A percentile compares a stretch with the other conserved stretches of the same genome.
These are phyloP conservation scores for Fusarium nelsonii DNA, from an alignment of 2,329 filamentous ascomycete genomes.

Conservation along the genomic window DNA sequence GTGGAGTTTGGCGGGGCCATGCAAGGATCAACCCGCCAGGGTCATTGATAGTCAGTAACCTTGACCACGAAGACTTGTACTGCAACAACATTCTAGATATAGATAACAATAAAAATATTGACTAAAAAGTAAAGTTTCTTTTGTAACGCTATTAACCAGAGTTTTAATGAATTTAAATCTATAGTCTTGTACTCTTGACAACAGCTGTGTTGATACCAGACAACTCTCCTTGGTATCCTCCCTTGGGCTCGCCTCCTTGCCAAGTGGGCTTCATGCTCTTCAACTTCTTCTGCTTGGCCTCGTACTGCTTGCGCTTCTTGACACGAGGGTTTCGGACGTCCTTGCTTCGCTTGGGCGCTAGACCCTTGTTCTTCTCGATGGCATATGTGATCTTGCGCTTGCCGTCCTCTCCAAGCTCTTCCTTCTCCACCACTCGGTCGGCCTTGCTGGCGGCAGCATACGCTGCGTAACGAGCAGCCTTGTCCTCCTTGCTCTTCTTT, in stretches of 20 bases:
- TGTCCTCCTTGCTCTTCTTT: constrained; percentile 80
- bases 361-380: constrained; percentile 97
- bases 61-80: constrained; percentile 7
- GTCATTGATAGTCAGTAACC: background rate
- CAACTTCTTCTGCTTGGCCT: constrained; percentile 97
- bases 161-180: constrained; percentile 48
- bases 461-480: constrained; percentile 68
- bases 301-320: constrained; percentile 97
- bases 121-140: constrained; percentile 11
- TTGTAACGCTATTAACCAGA: constrained; percentile 33
- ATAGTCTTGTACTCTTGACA: constrained; percentile 94
- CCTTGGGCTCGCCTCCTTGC: constrained; percentile 84
- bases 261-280: constrained; percentile 87
- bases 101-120: background rate
- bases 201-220: constrained; percentile 96
- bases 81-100: background rate
- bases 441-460: constrained; percentile 72
- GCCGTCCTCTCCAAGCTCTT: constrained; percentile 81
- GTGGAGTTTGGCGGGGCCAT: constrained; percentile 45
- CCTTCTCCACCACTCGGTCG: constrained; percentile 72
- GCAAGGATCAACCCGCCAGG: constrained; percentile 24
- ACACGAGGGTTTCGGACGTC: constrained; percentile 94
- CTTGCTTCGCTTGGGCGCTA: constrained; percentile 91
- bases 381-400: constrained; percentile 93
- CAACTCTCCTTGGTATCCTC: constrained; percentile 90